A percentile compares a stretch with the other conserved stretches of the same genome.
These are phyloP conservation scores for Colletotrichum scovillei DNA, from an alignment of 2,329 filamentous ascomycete genomes.

Conservation along the genomic window DNA sequence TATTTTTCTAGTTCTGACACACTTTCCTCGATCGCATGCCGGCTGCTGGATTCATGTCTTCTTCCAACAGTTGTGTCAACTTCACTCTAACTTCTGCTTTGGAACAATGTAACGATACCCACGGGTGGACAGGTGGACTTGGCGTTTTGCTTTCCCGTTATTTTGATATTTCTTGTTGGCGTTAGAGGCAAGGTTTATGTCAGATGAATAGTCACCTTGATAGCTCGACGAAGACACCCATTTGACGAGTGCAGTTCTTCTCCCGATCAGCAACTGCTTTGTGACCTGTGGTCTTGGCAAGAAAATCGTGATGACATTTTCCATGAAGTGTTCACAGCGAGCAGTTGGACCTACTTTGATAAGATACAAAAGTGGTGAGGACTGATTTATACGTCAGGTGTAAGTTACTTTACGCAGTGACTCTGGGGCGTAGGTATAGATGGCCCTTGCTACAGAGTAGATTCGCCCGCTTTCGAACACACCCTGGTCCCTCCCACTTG, in stretches of 20 bases:
- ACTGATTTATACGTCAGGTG: neutral
- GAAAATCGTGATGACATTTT: too few relatives aligned
- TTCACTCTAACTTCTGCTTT: neutral
- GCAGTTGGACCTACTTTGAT: neutral
- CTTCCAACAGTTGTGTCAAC: neutral
- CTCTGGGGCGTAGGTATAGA: neutral
- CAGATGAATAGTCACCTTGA: neutral
- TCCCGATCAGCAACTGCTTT: too few relatives aligned
- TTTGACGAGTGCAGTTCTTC: neutral
- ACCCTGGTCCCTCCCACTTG: conserved; percentile 23
- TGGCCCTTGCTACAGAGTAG: neutral
- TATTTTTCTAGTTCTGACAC: conserved; percentile 22
- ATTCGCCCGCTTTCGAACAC: neutral
- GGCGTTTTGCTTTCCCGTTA: conserved; percentile 17
- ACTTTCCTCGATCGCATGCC: neutral
- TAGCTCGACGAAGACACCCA: neutral
- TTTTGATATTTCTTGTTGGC: neutral
- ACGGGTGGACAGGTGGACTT: conserved; percentile 18
- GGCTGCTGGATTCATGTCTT: neutral
- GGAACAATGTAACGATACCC: conserved; percentile 30
- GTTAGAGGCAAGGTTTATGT: neutral
- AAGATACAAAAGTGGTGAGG: neutral
- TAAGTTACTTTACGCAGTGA: neutral
- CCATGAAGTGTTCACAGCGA: too few relatives aligned
- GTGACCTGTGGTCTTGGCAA: neutral